Evolutionary conservation across 176 grass and related monocot species (phyloP), one percentile per base, ranked within the genome.

Genomic region (Themeda triandra): DNA sequence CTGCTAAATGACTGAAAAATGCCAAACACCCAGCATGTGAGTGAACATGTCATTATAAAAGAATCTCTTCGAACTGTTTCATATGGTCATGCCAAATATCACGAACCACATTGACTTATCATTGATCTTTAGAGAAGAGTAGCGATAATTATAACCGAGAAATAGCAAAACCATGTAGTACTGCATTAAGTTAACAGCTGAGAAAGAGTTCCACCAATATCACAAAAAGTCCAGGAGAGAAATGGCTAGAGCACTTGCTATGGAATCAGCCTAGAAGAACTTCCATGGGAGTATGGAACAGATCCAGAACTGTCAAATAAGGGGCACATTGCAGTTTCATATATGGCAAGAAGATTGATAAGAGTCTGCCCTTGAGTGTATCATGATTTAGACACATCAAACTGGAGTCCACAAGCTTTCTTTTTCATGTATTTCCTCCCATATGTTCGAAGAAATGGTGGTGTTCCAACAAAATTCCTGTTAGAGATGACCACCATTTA

Each of bases 1-100:
- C 90, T 92, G 88, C 89, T 92, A 83, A 96, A 96, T 86, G 97
- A 94, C 93, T 99, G 93, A 78, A 91, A 88, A 89, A 88, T 86
- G 83, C 87, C 86, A 88, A 88, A 90, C 68, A 84, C 86, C 92
- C 87, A 90, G 60, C 51, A 81, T 82, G 76, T 87, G 66, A 86
- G 83, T 76, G 59, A 85, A 88, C 72, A 70, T 51, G 39, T 80
- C 69, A 75, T 54, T 69, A 87, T 80, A 84, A 71, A 83, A 74
- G 56, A 67, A 79, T 45, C 36, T 66, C 68, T 40, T 83, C 62
- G 36, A 87, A 90, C 68, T 90, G 64, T 80, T 83, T 74, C 29
- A 73, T 60, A 80, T 76, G 69, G 53, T 79, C 68, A 75, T 75
- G 63, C 64, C 69, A 77, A 78, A 45, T 73, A 92, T 81, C 74